phyloP scores from a whole-genome alignment of 1,139 yeast genomes.

The Pichia kudriavzevii region DNA sequence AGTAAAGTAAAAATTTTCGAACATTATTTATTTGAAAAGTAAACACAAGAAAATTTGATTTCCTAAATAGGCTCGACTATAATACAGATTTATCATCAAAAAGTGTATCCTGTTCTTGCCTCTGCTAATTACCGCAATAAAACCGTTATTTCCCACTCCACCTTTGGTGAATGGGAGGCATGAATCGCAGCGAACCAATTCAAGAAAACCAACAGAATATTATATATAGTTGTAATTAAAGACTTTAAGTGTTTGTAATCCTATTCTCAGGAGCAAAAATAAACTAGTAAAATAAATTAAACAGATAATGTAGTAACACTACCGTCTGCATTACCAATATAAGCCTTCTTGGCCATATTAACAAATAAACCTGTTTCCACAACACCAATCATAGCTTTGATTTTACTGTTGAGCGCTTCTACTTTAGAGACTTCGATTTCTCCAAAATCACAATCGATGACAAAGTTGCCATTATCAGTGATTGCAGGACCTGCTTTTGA shows the following conservation, averaged over 20 bases:
- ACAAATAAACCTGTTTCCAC: constrained; percentile 94
- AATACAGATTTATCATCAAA: too few relatives aligned
- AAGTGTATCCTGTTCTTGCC: too few relatives aligned
- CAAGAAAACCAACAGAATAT: too few relatives aligned
- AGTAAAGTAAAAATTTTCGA: too few relatives aligned
- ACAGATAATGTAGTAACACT: constrained; percentile 21
- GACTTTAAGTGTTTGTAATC: background rate
- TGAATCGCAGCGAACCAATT: too few relatives aligned
- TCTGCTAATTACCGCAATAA: too few relatives aligned
- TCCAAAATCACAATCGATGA: constrained; percentile 92
- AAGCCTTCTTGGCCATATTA: constrained; percentile 66
- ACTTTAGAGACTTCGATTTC: constrained; percentile 54
- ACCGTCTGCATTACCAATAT: constrained; percentile 59
- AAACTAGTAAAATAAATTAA: constrained; percentile 1
- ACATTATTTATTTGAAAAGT: too few relatives aligned
- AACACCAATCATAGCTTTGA: constrained; percentile 82
- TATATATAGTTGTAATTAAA: background rate
- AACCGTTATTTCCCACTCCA: too few relatives aligned
- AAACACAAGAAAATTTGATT: too few relatives aligned
- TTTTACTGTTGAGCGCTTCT: constrained; percentile 46
- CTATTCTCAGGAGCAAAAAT: too few relatives aligned
- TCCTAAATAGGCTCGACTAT: too few relatives aligned
- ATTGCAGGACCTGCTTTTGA: constrained; percentile 98
- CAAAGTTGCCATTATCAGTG: constrained; percentile 90
- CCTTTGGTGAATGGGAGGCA: too few relatives aligned